phyloP scores from a whole-genome alignment of 2,329 filamentous ascomycete genomes.

The Cordyceps militaris region DNA sequence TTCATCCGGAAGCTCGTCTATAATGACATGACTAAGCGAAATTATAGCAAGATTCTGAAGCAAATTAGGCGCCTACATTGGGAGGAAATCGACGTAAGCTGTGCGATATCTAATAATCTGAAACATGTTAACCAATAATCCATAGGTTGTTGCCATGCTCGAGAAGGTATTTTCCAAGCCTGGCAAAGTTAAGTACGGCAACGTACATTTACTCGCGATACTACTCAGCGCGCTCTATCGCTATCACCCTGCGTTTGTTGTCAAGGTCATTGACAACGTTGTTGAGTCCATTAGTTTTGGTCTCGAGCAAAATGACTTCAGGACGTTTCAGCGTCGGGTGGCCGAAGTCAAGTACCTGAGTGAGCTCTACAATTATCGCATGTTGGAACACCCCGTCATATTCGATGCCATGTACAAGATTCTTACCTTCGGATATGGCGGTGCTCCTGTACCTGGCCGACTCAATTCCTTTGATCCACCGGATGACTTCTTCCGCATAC shows the following conservation, averaged over 20 bases:
- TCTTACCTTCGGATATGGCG: slow-evolving; percentile 85
- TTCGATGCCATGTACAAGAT: slow-evolving; percentile 95
- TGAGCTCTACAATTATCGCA: slow-evolving; percentile 94
- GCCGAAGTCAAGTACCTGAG: slow-evolving; percentile 95
- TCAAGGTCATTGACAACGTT: slow-evolving; percentile 85
- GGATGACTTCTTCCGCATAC: slow-evolving; percentile 94
- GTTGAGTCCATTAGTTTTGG: slow-evolving; percentile 83
- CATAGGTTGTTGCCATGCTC: slow-evolving; percentile 62
- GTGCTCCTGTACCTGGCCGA: slow-evolving; percentile 71
- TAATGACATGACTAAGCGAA: slow-evolving; percentile 86
- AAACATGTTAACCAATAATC: slow-evolving; percentile 7
- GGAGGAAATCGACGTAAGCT: slow-evolving; percentile 75
- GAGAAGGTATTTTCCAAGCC: slow-evolving; percentile 94
- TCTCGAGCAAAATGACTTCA: slow-evolving; percentile 93
- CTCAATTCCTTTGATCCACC: slow-evolving; percentile 75
- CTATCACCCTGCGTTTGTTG: slow-evolving; percentile 86
- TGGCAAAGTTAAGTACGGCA: slow-evolving; percentile 95
- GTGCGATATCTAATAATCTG: background rate
- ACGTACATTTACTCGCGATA: slow-evolving; percentile 87
- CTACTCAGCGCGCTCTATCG: slow-evolving; percentile 82
- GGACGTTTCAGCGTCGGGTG: slow-evolving; percentile 89
- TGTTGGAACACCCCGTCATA: slow-evolving; percentile 90
- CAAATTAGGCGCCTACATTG: slow-evolving; percentile 93
- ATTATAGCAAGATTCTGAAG: slow-evolving; percentile 88
- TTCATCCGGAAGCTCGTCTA: slow-evolving; percentile 93